Percentiles rank a stretch among this genome's conserved stretches.
phyloP scores from a whole-genome alignment of 148 eudicot genomes.

The Arctostaphylos glauca region DNA sequence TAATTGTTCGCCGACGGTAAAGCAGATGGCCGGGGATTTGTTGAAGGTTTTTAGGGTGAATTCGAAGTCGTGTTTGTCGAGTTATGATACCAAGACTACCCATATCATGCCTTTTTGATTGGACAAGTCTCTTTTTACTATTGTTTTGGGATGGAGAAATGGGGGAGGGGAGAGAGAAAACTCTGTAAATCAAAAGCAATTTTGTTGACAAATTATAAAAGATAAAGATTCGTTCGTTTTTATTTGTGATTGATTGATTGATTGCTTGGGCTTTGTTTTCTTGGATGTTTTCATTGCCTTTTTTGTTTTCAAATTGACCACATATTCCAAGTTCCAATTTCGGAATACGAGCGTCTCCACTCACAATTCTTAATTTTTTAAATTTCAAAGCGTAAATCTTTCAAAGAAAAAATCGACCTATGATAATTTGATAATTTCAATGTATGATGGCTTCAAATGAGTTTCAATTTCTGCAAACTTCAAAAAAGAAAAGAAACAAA shows the following conservation, averaged over 20 bases:
- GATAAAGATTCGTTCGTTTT: slow-evolving; percentile 11
- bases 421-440: too few species aligned
- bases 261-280: not conserved
- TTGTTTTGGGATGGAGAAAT: not conserved
- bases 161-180: not conserved
- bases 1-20: slow-evolving; percentile 55
- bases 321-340: not conserved
- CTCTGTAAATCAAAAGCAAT: slow-evolving; percentile 28
- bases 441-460: too few species aligned
- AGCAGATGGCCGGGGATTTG: slow-evolving; percentile 67
- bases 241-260: not conserved
- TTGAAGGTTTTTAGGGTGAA: slow-evolving; percentile 56
- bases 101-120: slow-evolving; percentile 76
- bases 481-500: too few species aligned
- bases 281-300: not conserved
- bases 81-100: slow-evolving; percentile 66
- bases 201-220: slow-evolving; percentile 21
- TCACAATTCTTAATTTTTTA: too few species aligned
- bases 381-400: too few species aligned
- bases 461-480: too few species aligned
- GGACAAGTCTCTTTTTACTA: not conserved
- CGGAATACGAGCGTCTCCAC: not conserved
- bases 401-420: too few species aligned
- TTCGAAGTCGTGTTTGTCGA: slow-evolving; percentile 45
- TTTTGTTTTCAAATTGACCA: not conserved